These are phyloP conservation scores for Solanum infundibuliforme DNA, from an alignment of 257 asterid species.

Conservation along the genomic window DNA sequence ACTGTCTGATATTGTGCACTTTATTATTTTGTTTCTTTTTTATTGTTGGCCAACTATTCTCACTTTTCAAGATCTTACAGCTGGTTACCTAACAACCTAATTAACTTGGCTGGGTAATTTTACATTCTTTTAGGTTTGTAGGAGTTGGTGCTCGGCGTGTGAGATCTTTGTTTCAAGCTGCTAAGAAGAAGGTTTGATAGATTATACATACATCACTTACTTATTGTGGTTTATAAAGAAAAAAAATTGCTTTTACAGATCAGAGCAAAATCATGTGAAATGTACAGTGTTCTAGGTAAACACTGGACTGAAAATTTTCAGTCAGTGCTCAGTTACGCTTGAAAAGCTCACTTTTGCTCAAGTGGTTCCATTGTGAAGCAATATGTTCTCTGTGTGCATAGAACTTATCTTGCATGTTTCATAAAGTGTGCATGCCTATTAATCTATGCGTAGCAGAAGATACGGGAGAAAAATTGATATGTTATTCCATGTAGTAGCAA, in stretches of 20 bases:
- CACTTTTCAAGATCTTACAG: neutral
- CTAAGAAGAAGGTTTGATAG: constrained; percentile 67
- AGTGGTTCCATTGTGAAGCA: neutral
- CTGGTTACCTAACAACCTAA: neutral
- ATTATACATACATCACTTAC: neutral
- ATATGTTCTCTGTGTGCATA: neutral
- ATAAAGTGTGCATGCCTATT: neutral
- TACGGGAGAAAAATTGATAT: neutral
- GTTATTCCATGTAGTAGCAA: neutral
- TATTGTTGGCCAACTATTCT: neutral
- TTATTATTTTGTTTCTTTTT: neutral
- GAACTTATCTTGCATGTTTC: neutral
- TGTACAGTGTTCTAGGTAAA: neutral
- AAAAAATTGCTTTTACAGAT: neutral
- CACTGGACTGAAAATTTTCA: neutral
- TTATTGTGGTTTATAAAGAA: neutral
- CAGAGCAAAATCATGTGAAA: neutral
- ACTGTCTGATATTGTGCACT: neutral
- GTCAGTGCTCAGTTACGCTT: neutral
- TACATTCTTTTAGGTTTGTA: constrained; percentile 62
- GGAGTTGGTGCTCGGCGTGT: constrained; percentile 99
- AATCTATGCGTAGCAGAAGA: neutral
- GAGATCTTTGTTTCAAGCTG: constrained; percentile 96
- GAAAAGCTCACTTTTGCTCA: neutral
- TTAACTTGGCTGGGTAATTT: neutral